Base-by-base conservation (phyloP, 2,329 filamentous ascomycete species). In the Nemania abortiva region DNA sequence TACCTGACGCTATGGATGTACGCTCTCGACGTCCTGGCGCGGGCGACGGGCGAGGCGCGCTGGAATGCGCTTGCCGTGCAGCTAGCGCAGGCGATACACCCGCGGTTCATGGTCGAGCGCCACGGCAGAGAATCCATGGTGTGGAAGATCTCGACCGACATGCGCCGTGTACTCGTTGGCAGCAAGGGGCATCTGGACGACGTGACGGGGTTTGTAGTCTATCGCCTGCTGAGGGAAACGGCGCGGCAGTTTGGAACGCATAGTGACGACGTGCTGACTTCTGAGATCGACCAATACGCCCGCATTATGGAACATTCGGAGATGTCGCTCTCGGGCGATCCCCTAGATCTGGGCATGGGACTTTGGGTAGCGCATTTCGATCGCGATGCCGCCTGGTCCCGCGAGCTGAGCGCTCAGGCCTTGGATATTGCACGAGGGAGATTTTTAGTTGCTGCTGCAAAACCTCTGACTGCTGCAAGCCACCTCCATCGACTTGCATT, bases 1-100 rank as follows among this genome's bases (percentile, higher is more conserved):
- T 66, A 66, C 42, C 42, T 66, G 10, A 66, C 63, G 42, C 52
- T 66, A 5, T 66, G 63, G 63, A 61, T 66, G 63, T 66, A 61
- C 11, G 63, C 63, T 27, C 57, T 66, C 6, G 57, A 66, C 5
- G 63, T 66, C 15, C 29, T 66, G 1, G 57, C 63, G 27, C 57
- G 52, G 13, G 63, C 50, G 15, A 61, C 63, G n/a, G 50, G 52
- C 1, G 63, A 66, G 53, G 45, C 53, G 31, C 53, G 31, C 11
- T 66, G 63, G 63, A 66, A 56, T n/a, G 15, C 39, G 0, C 57
- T 66, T 15, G 63, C 63, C 18, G 50, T 66, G 22, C 50, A 66
- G 31, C 50, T 66, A 1, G 63, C 63, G 29, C 50, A 34, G 24
- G 42, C 63, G n/a, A 56, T 61, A 50, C 63, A 66, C 24, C 57